Percentiles rank a stretch among this genome's conserved stretches.
These are phyloP conservation scores for Paramarasmius palmivorus DNA, from an alignment of 1,284 basidiomycete species.

Conservation along the genomic window DNA sequence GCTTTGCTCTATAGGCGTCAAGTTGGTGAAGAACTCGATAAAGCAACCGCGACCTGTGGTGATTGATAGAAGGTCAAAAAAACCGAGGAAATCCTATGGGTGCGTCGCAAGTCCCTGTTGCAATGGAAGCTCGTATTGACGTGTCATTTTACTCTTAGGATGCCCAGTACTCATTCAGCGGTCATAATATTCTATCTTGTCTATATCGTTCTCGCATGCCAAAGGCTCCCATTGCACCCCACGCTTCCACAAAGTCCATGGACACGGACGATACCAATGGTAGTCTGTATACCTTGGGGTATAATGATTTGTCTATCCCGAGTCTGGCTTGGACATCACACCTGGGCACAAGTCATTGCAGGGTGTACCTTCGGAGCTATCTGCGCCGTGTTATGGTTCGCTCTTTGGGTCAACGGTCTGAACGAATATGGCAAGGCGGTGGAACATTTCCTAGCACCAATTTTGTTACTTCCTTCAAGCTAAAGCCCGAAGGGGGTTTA, in stretches of 20 bases:
- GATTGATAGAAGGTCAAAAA: constrained; percentile 30
- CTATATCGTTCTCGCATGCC: constrained; percentile 64
- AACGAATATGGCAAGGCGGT: constrained; percentile 30
- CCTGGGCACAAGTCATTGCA: constrained; percentile 69
- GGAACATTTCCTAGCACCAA: constrained; percentile 20
- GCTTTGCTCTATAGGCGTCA: constrained; percentile 63
- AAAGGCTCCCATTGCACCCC: constrained; percentile 52
- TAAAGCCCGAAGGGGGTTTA: too few relatives aligned
- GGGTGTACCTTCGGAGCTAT: constrained; percentile 61
- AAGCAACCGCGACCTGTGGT: constrained; percentile 70
- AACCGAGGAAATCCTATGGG: constrained; percentile 62
- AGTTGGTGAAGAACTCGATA: constrained; percentile 66
- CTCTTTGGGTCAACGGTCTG: constrained; percentile 50
- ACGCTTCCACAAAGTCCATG: constrained; percentile 36
- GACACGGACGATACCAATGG: constrained; percentile 40
- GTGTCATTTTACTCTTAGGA: constrained; percentile 42
- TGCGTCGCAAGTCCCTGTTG: constrained; percentile 31
- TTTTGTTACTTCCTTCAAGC: too few relatives aligned
- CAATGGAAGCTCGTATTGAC: background rate
- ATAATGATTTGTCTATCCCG: constrained; percentile 63
- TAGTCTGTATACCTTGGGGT: constrained; percentile 57
- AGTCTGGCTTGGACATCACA: constrained; percentile 83
- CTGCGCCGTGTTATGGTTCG: constrained; percentile 63
- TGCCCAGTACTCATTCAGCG: constrained; percentile 89
- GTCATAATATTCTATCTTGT: constrained; percentile 70